Percentiles rank a stretch among this genome's conserved stretches.
phyloP scores from a whole-genome alignment of 2,329 filamentous ascomycete species.

The Penicillium sp. region DNA sequence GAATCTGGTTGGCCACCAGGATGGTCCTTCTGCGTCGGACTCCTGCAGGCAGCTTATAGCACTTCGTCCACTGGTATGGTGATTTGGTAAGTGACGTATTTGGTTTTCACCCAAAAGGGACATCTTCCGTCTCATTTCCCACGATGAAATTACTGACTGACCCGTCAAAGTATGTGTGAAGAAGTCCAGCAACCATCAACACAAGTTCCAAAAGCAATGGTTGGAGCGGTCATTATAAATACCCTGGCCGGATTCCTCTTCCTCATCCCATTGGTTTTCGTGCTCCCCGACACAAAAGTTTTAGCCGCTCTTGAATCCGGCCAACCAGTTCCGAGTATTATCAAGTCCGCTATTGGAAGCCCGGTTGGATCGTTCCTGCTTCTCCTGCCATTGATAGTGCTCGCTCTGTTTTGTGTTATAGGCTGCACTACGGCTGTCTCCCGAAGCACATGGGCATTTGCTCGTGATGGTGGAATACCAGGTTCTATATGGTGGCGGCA shows the following conservation, averaged over 20 bases:
- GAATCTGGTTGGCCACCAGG: constrained; percentile 67
- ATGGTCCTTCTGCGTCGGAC: constrained; percentile 68
- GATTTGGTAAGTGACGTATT: constrained; percentile 59
- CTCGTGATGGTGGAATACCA: constrained; percentile 68
- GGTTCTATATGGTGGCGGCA: constrained; percentile 61
- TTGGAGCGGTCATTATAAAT: constrained; percentile 63
- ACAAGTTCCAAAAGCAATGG: constrained; percentile 67
- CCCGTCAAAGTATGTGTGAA: constrained; percentile 56
- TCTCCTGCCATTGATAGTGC: constrained; percentile 63
- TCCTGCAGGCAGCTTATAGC: constrained; percentile 64
- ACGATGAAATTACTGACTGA: constrained; percentile 2
- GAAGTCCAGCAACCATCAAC: constrained; percentile 62
- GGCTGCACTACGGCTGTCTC: constrained; percentile 70
- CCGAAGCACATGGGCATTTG: constrained; percentile 71
- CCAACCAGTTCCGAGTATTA: constrained; percentile 70
- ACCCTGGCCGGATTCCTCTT: constrained; percentile 64
- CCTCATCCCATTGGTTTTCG: constrained; percentile 70
- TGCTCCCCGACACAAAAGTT: constrained; percentile 63
- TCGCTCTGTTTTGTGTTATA: constrained; percentile 70
- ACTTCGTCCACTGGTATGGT: constrained; percentile 74
- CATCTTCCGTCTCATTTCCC: not conserved
- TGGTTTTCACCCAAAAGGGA: not conserved
- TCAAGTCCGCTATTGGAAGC: constrained; percentile 70
- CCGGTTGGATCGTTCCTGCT: constrained; percentile 69
- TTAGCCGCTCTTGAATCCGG: constrained; percentile 64